Evolutionary conservation across 148 eudicot species (phyloP), one percentile per base, ranked within the genome.

Genomic region (Chenopodium album): DNA sequence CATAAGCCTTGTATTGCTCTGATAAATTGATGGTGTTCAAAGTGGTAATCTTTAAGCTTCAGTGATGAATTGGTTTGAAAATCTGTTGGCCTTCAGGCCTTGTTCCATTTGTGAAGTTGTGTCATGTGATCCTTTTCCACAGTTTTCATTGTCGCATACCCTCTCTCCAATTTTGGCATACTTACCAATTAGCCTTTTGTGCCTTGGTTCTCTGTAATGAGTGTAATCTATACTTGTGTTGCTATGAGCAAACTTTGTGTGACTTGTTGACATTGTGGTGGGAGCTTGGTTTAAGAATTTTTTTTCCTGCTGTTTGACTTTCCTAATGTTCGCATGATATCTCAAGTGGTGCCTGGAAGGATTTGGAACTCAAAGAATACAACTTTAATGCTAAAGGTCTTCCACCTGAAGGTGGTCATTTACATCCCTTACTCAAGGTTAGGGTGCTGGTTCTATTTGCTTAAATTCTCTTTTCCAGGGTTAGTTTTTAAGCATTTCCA

Each of bases 351-450:
- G 97, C 92, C 31, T 94, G 98, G 99, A 90, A 89, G 84, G 91
- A 90, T 29, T 73, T 94, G 83, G 93, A 89, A 78, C 92, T 96
- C 63, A 96, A 96, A 85, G 95, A 94, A 74, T 96, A 96, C 84
- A 96, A 96, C 89, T 92, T 94, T 85, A 88, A 81, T 82, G 98
- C 99, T 76, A 92, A 91, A 88, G 99, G 98, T 79, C 90, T 85
- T 70, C 95, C 93, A 29, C 32, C 87, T 71, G 99, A 92, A 78
- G 90, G 93, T 83, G 99, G 99, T 81, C 90, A 91, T 79, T 91
- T 96, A 73, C 98, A 96, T 87, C 93, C 99, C 41, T 86, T 96
- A 88, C 92, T 92, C 79, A 96, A 96, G 97, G 99, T 90, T 86
- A 81, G 89, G 77, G 34, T 80, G 60, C 75, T 47, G 8, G 13